A percentile compares a stretch with the other conserved stretches of the same genome.
Evolutionary conservation across 2,329 filamentous ascomycete species (phyloP).

Genomic region (Colletotrichum eremochloae): DNA sequence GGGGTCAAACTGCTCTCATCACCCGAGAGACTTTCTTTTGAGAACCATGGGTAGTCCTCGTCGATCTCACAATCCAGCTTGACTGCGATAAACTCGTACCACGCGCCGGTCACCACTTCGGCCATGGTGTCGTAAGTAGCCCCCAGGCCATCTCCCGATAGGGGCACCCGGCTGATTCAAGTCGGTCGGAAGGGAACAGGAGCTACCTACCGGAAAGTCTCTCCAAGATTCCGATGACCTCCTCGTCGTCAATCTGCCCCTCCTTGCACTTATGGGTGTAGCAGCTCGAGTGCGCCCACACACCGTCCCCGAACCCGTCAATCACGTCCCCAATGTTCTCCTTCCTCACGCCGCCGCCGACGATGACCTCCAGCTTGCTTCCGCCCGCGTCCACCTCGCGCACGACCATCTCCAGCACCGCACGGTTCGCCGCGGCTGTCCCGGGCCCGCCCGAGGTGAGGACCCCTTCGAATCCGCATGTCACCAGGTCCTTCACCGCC

Average conservation of each 20-base stretch:
- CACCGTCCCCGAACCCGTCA: conserved; percentile 46
- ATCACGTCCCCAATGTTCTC: conserved; percentile 53
- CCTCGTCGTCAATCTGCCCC: conserved; percentile 35
- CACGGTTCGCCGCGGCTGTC: conserved; percentile 55
- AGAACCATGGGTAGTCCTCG: neutral
- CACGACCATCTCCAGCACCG: conserved; percentile 54
- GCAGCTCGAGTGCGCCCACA: conserved; percentile 66
- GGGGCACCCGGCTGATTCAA: neutral
- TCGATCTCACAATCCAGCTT: neutral
- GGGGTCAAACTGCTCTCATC: neutral
- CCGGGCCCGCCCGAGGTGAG: conserved; percentile 67
- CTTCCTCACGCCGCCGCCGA: conserved; percentile 65
- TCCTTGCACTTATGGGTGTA: conserved; percentile 43
- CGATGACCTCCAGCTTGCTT: conserved; percentile 60
- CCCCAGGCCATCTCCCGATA: neutral
- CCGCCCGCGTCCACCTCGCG: conserved; percentile 38
- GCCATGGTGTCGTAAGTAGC: neutral
- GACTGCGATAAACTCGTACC: neutral
- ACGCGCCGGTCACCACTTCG: neutral
- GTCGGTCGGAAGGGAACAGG: no score
- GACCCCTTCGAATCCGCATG: conserved; percentile 63
- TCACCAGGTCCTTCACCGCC: conserved; percentile 53
- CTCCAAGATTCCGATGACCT: conserved; percentile 37
- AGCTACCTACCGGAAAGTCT: conserved; percentile 17
- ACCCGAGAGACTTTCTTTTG: neutral